Base-by-base conservation (phyloP, 306 rosid genomes). In the Rosa multiflora region DNA sequence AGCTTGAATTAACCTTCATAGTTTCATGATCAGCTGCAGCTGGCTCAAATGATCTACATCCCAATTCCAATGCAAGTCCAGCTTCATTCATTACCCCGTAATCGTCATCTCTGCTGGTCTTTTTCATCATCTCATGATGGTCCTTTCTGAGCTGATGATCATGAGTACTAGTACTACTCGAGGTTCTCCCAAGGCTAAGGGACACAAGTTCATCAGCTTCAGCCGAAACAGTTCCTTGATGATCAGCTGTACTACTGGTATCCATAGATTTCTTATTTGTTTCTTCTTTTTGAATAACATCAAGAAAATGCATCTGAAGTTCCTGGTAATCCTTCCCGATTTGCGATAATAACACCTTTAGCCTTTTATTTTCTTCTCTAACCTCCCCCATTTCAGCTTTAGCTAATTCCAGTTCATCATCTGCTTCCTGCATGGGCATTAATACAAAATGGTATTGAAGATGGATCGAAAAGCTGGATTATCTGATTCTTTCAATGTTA, bases 131-230 rank as follows among this genome's bases (percentile, higher is more conserved):
- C 73, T 49, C 76, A 3, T 77, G 80, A 29, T 76, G 64, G 26
- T 76, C 81, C 55, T 55, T 76, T 46, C 39, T 23, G 3, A n/a
- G 44, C 2, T 62, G 59, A 29, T 62, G 68, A 29, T 62, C 68
- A 29, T 32, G 68, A 62, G 68, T 11, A 55, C 42, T 68, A 37
- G 13, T 37, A 9, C 52, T 26, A 49, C 26, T 59, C 6, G 87
- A 85, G 43, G 76, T 71, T 59, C 86, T 81, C 46, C 97, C 96
- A 42, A 93, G 85, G 63, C 89, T 84, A 12, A 93, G 90, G 17
- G 90, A 88, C 18, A 92, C 82, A 58, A 88, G 89, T 12, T 83
- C 89, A 35, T 82, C 88, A 43, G 72, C 74, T 23, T 82, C 70
- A 17, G 44, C 86, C 49, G 78, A 61, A 39, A 49, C 42, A 69